Evolutionary conservation across 1,284 basidiomycete genomes (phyloP), one percentile per base, ranked within the genome.

Genomic region (Agaricales sp.): DNA sequence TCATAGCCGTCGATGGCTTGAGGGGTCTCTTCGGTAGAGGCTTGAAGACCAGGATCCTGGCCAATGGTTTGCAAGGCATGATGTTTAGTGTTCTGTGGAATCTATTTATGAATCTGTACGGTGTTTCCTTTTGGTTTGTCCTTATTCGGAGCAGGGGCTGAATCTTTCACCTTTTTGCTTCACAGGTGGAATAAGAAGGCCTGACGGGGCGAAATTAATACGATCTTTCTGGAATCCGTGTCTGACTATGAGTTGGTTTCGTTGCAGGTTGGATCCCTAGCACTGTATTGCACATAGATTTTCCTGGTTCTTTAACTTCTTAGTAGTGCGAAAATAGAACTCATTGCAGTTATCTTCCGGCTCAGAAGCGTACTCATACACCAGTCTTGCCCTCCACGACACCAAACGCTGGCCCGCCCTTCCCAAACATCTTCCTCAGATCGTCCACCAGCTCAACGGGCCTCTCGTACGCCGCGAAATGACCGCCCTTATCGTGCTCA

Each of bases 61-160:
- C 90, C 19, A 94, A 95, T 59, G 89, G 91, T 16, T 63, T 91
- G 49, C 91, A 95, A 59, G 85, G 91, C 0, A 59, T 94, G 50
- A 80, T 92, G 73, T 93, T 92, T 66, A 80, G 82, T 14, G 69
- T 93, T 3, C 67, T 93, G 14, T 94, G 91, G 91, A 86, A 82
- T 60, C 62, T 88, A 51, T 92, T 93, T 61, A 67, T 84, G 67
- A 88, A 93, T 63, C 50, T 91, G 87, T 87, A 60, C 68, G 86
- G n/a, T n/a, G n/a, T 74, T 12, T 14, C 43, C 37, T 47, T 35
- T 35, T 35, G n/a, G 6, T 11, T 41, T 18, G 4, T 4, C 18
- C 16, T 35, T 24, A 20, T n/a, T 6, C 18, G 6, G 39, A 41
- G 19, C 8, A 41, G 6, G 39, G 4, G 39, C 39, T 41, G 6